phyloP scores from a whole-genome alignment of 441 rosid species.

The Adansonia madagascariensis region DNA sequence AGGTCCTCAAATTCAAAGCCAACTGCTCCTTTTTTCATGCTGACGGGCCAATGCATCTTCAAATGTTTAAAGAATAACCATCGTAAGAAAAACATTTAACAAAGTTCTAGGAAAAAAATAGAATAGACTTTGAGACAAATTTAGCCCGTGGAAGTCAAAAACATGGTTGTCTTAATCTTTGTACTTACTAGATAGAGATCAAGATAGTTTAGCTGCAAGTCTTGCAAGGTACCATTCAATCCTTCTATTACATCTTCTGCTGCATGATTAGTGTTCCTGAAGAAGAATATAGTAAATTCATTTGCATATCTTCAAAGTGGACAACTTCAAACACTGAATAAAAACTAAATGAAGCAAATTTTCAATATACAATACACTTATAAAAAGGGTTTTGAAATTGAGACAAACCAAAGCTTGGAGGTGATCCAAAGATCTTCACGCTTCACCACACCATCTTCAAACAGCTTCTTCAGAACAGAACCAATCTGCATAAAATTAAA shows the following conservation, averaged over 20 bases:
- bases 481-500: constrained; percentile 46
- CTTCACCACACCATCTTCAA: constrained; percentile 46
- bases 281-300: background rate
- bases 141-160: background rate
- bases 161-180: background rate
- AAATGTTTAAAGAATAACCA: background rate
- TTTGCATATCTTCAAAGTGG: background rate
- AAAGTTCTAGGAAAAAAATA: too few relatives aligned
- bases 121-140: too few relatives aligned
- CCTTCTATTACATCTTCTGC: constrained; percentile 67
- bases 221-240: constrained; percentile 57
- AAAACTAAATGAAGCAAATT: too few relatives aligned
- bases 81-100: too few relatives aligned
- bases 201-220: constrained; percentile 66
- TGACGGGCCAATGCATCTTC: constrained; percentile 56
- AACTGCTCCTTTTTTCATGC: constrained; percentile 45
- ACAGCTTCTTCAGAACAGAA: constrained; percentile 48
- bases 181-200: constrained; percentile 55
- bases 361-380: background rate
- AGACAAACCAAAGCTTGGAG: constrained; percentile 53
- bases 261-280: constrained; percentile 63
- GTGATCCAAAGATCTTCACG: constrained; percentile 56
- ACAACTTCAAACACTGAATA: background rate
- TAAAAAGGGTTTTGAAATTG: background rate
- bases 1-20: constrained; percentile 38